phyloP scores from a whole-genome alignment of 768 basidiomycete genomes.

The Auricularia sp. region DNA sequence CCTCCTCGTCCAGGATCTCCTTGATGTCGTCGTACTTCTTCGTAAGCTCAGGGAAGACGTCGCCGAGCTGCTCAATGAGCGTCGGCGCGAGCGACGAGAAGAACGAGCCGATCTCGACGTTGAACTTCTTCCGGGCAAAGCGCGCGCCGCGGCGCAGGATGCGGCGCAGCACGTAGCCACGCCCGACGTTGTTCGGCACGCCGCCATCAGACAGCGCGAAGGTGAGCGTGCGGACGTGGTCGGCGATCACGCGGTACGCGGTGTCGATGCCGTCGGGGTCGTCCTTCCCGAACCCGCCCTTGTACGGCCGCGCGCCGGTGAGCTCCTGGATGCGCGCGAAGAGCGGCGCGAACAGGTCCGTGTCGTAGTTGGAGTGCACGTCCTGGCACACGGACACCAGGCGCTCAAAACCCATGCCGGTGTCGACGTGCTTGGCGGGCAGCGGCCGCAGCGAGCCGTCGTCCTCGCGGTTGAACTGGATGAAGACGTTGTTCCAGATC shows the following conservation, averaged over 20 bases:
- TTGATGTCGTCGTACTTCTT: conserved; percentile 76
- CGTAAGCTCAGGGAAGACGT: conserved; percentile 86
- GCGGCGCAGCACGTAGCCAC: conserved; percentile 93
- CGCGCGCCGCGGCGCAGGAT: conserved; percentile 91
- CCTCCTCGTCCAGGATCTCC: conserved; percentile 95
- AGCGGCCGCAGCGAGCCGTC: conserved; percentile 71
- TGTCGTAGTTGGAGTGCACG: conserved; percentile 93
- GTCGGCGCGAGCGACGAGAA: conserved; percentile 89
- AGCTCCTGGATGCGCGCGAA: conserved; percentile 81
- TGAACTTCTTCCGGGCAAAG: conserved; percentile 90
- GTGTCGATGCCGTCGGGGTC: conserved; percentile 93
- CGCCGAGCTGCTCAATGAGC: conserved; percentile 80
- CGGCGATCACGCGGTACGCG: conserved; percentile 93
- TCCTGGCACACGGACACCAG: conserved; percentile 90
- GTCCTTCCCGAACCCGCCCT: conserved; percentile 90
- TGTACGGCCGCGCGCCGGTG: conserved; percentile 79
- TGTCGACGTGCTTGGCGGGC: conserved; percentile 93
- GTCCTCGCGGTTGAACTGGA: conserved; percentile 94
- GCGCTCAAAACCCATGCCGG: conserved; percentile 98
- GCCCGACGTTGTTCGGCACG: conserved; percentile 89
- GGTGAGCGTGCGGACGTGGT: conserved; percentile 91
- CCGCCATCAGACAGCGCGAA: conserved; percentile 96
- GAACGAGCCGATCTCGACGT: conserved; percentile 85
- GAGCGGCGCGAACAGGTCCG: conserved; percentile 87
- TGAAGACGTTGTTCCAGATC: conserved; percentile 99